Conservation (phyloP, 306 rosid species). For the Castanea mollissima region DNA sequence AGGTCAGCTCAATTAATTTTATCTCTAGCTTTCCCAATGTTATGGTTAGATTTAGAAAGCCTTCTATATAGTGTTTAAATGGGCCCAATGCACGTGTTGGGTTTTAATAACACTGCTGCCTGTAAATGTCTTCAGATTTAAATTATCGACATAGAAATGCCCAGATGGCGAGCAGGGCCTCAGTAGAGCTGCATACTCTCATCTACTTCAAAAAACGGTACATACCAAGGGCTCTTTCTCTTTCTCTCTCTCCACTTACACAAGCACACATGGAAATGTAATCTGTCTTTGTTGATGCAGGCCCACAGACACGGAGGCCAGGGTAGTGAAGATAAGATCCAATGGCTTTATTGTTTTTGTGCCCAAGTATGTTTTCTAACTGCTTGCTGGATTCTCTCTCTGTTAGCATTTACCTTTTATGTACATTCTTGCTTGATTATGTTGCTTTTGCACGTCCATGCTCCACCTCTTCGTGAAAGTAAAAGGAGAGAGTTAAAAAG, state of each 20-base stretch:
- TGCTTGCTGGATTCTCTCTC: not conserved
- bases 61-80: not conserved
- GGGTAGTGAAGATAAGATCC: slow-evolving; percentile 92
- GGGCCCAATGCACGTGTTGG: not conserved
- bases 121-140: slow-evolving; percentile 58
- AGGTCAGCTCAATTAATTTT: not conserved
- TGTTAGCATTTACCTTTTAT: not conserved
- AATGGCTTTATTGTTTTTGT: slow-evolving; percentile 94
- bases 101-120: slow-evolving; percentile 15
- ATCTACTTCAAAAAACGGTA: slow-evolving; percentile 79
- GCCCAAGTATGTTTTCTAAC: slow-evolving; percentile 68
- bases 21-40: not conserved
- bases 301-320: slow-evolving; percentile 88
- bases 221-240: slow-evolving; percentile 7
- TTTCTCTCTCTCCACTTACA: slow-evolving; percentile 2
- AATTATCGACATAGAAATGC: slow-evolving; percentile 96
- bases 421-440: not conserved
- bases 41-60: not conserved
- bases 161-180: slow-evolving; percentile 94
- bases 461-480: not conserved
- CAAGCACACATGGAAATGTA: slow-evolving; percentile 15
- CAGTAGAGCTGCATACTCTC: slow-evolving; percentile 88
- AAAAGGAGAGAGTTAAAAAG: not conserved
- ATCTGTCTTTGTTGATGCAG: slow-evolving; percentile 41
- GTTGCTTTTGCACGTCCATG: not conserved